phyloP scores from a whole-genome alignment of 176 grass and related monocot genomes.

The Carex cristatella region DNA sequence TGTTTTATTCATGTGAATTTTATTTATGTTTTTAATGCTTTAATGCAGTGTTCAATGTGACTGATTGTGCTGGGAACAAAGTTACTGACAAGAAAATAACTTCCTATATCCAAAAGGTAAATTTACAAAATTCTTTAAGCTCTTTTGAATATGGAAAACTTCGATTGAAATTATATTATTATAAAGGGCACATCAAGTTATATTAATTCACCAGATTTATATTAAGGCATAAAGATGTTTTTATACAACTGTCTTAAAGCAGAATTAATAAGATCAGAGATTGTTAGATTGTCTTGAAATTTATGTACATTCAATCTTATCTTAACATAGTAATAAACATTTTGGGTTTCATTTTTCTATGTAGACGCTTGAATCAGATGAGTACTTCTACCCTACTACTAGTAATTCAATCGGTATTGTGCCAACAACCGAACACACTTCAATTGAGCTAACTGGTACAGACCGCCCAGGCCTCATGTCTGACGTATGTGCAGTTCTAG shows the following conservation, averaged over 20 bases:
- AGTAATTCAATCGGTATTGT: constrained; percentile 50
- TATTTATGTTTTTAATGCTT: neutral
- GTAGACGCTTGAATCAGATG: constrained; percentile 67
- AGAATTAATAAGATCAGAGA: neutral
- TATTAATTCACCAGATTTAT: neutral
- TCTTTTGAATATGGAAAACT: neutral
- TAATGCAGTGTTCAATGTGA: constrained; percentile 75
- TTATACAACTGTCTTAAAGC: neutral
- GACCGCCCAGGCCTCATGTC: constrained; percentile 80
- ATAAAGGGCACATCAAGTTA: too few species aligned
- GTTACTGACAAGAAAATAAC: constrained; percentile 46
- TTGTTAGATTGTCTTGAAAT: neutral
- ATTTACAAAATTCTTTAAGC: neutral
- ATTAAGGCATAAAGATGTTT: neutral
- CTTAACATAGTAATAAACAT: neutral
- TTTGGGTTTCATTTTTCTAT: neutral
- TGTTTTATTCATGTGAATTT: neutral
- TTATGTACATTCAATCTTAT: neutral
- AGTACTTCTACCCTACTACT: constrained; percentile 49
- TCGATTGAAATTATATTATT: neutral
- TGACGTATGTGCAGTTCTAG: constrained; percentile 73
- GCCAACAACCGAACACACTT: constrained; percentile 55
- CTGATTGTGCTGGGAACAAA: constrained; percentile 62
- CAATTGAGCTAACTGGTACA: constrained; percentile 64
- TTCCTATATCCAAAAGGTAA: constrained; percentile 73